Evolutionary conservation across 169 alveolate genomes (phyloP), one percentile per base, ranked within the genome.

Genomic region (Plasmodium relictum): DNA sequence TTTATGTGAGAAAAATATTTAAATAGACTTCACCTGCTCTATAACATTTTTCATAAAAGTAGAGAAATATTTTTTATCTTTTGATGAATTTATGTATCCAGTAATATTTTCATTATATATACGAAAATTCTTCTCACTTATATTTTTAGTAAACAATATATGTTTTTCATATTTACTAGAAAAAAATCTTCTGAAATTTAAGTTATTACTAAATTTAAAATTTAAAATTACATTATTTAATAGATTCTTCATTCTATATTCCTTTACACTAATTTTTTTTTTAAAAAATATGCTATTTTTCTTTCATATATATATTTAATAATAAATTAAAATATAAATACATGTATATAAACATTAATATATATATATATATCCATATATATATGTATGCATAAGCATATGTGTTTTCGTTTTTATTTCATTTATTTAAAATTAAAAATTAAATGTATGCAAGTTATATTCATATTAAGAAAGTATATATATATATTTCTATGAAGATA

Each of bases 1-100:
- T 22, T 8, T 37, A 62, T 26, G 14, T n/a, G 7, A 42, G 6
- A 42, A 42, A 4, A 2, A 48, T 44, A 12, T 26, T 24, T 31
- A 22, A 8, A 63, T 63, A 44, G 1, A 45, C 3, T 31, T 31
- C 50, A 76, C 89, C 89, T 94, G 96, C 12, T 92, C 93, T 18
- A 94, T 92, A 20, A 94, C 95, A 39, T 93, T 86, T 66, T 92
- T 92, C 93, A 94, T 80, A 63, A 94, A 94, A 48, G 95, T 91
- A 6, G 93, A 94, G 26, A 93, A 94, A 56, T 71, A 61, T 52
- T 61, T 41, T 39, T 24, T 71, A 22, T 59, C 16, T 42, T n/a
- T 44, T 18, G 69, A 14, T 14, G 20, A 70, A 22, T 58, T 14
- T 18, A 44, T 24, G 31, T 50, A 0, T 22, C 71, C 14, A 66